phyloP scores from a whole-genome alignment of 177 flowering plant genomes.

The Tripterygium wilfordii region DNA sequence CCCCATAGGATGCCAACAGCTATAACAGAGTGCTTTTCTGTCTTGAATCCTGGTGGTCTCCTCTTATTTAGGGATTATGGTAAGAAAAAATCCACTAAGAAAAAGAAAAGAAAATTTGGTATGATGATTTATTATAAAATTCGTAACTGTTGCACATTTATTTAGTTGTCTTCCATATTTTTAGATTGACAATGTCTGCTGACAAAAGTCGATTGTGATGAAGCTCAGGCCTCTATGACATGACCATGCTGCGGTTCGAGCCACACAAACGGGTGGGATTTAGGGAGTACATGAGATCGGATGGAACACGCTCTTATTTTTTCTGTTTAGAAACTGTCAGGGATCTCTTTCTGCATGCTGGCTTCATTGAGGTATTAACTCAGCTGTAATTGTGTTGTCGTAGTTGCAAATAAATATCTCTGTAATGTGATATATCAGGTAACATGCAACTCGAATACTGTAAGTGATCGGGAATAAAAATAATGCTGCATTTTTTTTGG shows the following conservation, averaged over 20 bases:
- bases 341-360: slow-evolving; percentile 55
- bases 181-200: no score
- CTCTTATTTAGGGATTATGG: slow-evolving; percentile 89
- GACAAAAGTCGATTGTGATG: slow-evolving; percentile 3
- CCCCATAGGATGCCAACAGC: slow-evolving; percentile 50
- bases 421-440: not conserved
- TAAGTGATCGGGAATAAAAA: no score
- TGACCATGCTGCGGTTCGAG: slow-evolving; percentile 94
- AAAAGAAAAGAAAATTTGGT: no score
- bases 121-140: no score
- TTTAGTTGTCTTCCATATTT: not conserved
- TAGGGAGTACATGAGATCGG: slow-evolving; percentile 79
- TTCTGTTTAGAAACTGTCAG: slow-evolving; percentile 66
- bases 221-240: slow-evolving; percentile 81
- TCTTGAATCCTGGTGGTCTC: slow-evolving; percentile 74
- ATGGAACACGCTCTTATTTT: slow-evolving; percentile 92
- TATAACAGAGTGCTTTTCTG: slow-evolving; percentile 57
- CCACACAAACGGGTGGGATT: slow-evolving; percentile 62
- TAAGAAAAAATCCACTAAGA: slow-evolving; percentile 16
- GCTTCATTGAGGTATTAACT: slow-evolving; percentile 63
- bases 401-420: no score
- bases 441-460: not conserved
- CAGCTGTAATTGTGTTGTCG: no score
- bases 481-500: no score
- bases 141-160: no score